phyloP scores from a whole-genome alignment of 805 yeast species.

The Schizosaccharomyces lindneri region DNA sequence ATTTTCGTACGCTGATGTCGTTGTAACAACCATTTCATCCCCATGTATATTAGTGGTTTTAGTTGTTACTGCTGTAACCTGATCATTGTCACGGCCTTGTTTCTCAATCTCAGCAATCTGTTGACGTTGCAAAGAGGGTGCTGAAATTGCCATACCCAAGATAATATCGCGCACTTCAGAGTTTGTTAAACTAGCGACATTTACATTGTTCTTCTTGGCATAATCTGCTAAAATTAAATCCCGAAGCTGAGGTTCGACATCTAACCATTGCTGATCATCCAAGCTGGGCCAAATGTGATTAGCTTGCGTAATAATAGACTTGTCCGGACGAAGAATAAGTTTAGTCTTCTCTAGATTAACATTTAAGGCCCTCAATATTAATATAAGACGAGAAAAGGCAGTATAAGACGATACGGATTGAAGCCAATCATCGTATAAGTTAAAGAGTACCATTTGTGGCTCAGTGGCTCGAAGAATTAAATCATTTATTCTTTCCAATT shows the following conservation, averaged over 20 bases:
- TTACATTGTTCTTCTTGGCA: constrained; percentile 62
- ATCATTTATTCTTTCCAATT: constrained; percentile 54
- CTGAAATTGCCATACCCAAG: constrained; percentile 76
- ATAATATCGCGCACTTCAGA: constrained; percentile 83
- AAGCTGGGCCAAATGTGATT: constrained; percentile 90
- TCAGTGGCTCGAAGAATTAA: constrained; percentile 67
- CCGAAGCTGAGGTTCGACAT: constrained; percentile 64
- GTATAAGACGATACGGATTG: constrained; percentile 63
- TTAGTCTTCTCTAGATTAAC: constrained; percentile 57
- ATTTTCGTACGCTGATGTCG: constrained; percentile 74
- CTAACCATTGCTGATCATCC: constrained; percentile 72
- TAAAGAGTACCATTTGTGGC: constrained; percentile 77
- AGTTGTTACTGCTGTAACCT: constrained; percentile 53
- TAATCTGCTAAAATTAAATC: constrained; percentile 72
- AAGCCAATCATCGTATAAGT: constrained; percentile 88
- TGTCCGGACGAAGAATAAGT: constrained; percentile 50
- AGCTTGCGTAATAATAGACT: constrained; percentile 37
- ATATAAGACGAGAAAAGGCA: constrained; percentile 69
- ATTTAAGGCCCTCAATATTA: constrained; percentile 60
- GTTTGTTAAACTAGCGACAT: constrained; percentile 68
- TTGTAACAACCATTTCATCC: constrained; percentile 81
- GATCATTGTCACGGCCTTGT: constrained; percentile 19
- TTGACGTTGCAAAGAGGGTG: constrained; percentile 72
- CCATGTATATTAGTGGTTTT: constrained; percentile 82
- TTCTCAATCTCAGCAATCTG: constrained; percentile 46